A percentile compares a stretch with the other conserved stretches of the same genome.
phyloP scores from a whole-genome alignment of 805 yeast species.

The Candida takata region DNA sequence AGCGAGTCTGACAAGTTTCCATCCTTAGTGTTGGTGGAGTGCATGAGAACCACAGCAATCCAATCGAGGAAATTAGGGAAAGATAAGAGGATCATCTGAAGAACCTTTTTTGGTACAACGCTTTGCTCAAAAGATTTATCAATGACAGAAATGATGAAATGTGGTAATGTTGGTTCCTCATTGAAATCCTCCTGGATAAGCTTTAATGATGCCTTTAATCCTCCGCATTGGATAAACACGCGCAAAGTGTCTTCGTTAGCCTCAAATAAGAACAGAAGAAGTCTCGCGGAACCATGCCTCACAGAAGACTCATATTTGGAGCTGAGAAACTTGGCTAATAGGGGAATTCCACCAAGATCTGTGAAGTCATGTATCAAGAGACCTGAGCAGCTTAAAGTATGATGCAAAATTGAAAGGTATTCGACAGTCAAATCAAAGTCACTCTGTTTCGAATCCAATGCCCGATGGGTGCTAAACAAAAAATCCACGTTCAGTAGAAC shows the following conservation, averaged over 20 bases:
- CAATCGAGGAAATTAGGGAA: slow-evolving; percentile 30
- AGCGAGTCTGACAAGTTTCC: slow-evolving; percentile 23
- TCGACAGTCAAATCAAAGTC: not conserved
- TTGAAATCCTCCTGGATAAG: slow-evolving; percentile 41
- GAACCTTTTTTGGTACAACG: slow-evolving; percentile 33
- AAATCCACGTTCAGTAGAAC: not conserved
- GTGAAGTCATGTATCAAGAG: slow-evolving; percentile 4
- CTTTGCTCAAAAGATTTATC: slow-evolving; percentile 30
- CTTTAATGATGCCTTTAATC: slow-evolving; percentile 32
- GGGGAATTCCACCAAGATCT: slow-evolving; percentile 18
- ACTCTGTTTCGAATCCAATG: not conserved
- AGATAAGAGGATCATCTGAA: slow-evolving; percentile 35
- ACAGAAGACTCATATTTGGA: slow-evolving; percentile 1
- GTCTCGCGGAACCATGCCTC: slow-evolving; percentile 3
- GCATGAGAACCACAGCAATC: slow-evolving; percentile 35
- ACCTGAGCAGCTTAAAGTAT: not conserved
- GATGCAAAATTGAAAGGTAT: not conserved
- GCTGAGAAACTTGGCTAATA: slow-evolving; percentile 5
- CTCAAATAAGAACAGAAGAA: slow-evolving; percentile 16
- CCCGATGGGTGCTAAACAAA: slow-evolving; percentile 1
- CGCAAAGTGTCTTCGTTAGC: slow-evolving; percentile 27
- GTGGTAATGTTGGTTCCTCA: slow-evolving; percentile 30
- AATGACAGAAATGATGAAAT: slow-evolving; percentile 32
- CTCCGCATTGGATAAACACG: slow-evolving; percentile 40
- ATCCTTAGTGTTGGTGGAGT: slow-evolving; percentile 11